phyloP scores from a whole-genome alignment of 176 grass and related monocot species.

The Carex kokanica region DNA sequence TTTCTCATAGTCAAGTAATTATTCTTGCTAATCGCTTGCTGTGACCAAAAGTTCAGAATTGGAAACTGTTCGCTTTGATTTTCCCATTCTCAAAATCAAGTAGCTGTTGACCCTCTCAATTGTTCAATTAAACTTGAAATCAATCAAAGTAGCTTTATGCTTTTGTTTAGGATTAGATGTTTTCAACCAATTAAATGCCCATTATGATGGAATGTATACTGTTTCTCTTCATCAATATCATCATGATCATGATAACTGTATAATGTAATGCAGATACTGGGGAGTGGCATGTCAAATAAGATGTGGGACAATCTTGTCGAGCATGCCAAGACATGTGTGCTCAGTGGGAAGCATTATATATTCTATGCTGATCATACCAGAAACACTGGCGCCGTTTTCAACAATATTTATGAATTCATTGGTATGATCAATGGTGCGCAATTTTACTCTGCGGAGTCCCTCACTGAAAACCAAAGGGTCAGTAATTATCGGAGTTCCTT shows the following conservation, averaged over 20 bases:
- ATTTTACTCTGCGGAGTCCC: constrained; percentile 69
- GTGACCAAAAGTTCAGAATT: not conserved
- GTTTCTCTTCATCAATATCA: not conserved
- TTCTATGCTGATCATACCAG: constrained; percentile 58
- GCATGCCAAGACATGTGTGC: constrained; percentile 79
- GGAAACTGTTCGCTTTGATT: constrained; percentile 7
- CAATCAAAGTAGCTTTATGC: not conserved
- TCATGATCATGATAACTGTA: not conserved
- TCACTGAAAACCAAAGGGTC: constrained; percentile 74
- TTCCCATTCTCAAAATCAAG: not conserved
- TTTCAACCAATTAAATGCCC: too few species aligned
- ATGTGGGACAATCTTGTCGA: constrained; percentile 94
- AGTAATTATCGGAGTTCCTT: constrained; percentile 28
- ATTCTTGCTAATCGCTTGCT: not conserved
- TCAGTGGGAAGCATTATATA: constrained; percentile 82
- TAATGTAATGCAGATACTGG: constrained; percentile 58
- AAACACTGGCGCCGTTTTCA: constrained; percentile 69
- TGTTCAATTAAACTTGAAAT: not conserved
- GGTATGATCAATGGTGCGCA: constrained; percentile 77
- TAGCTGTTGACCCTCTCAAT: not conserved
- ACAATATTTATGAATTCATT: constrained; percentile 80
- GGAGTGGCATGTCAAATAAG: constrained; percentile 72
- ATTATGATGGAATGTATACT: not conserved
- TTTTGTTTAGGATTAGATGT: too few species aligned
- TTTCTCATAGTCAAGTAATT: not conserved